Evolutionary conservation across 768 basidiomycete species (phyloP), one percentile per base, ranked within the genome.

Genomic region (Kwoniella pini): DNA sequence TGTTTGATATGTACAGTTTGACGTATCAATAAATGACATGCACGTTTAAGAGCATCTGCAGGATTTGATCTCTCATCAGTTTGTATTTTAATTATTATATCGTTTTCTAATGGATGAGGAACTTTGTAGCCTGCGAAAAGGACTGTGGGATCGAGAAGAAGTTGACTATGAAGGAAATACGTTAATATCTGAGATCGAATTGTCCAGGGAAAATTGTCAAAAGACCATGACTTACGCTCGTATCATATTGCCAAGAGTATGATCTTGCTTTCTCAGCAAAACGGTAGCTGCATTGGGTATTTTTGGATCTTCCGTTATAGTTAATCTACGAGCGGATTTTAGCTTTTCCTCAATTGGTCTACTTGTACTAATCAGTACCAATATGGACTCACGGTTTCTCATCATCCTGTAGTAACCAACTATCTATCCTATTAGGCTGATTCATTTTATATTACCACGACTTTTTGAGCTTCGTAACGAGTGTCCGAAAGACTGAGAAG

Each of bases 71-170:
- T 82, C 22, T 92, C 91, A 78, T 97, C 92, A 1, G 94, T 97
- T 80, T 97, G 96, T 56, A 98, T 85, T 79, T 96, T 97, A 79
- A 99, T 85, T 58, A 90, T 82, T 80, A 98, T 95, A 77, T 93
- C 85, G 7, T 94, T 92, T 65, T 96, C 91, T 21, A 95, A 85
- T 1, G 96, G 95, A 72, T 97, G 96, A 0, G 95, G 95, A 38
- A 93, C 91, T 81, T 94, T 92, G 86, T 98, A 98, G 1, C 96
- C 96, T 0, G 94, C 94, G 76, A 98, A 98, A 62, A 93, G 86
- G 67, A 97, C 86, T 66, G 87, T 83, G 5, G 90, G 88, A 84
- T 89, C 88, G 7, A 87, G 80, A 31, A 97, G 86, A 27, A 98
- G 87, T 83, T 99, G 92, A 17, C 60, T 62, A 33, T n/a, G 48